phyloP scores from a whole-genome alignment of 2,329 filamentous ascomycete species.

The Colletotrichum sp. region DNA sequence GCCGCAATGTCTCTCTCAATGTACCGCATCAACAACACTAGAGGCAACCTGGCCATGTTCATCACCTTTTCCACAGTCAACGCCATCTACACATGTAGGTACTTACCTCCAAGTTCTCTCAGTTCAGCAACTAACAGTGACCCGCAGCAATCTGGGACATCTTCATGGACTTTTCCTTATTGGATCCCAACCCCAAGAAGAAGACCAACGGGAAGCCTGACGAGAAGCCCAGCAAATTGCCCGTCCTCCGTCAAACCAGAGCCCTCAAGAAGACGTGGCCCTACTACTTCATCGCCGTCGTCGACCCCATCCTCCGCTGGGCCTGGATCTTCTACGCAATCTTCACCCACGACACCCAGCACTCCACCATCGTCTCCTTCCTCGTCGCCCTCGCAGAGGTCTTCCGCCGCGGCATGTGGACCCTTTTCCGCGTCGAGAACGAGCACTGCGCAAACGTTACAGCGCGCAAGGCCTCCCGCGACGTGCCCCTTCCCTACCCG shows the following conservation, averaged over 20 bases:
- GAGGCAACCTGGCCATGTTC: constrained; percentile 70
- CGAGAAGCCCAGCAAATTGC: neutral
- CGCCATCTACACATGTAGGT: constrained; percentile 77
- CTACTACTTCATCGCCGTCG: constrained; percentile 84
- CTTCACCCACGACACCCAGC: constrained; percentile 79
- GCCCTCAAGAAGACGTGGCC: constrained; percentile 80
- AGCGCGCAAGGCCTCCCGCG: constrained; percentile 86
- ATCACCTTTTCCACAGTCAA: constrained; percentile 84
- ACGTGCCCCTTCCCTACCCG: constrained; percentile 85
- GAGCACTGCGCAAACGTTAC: constrained; percentile 94
- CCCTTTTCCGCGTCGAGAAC: constrained; percentile 93
- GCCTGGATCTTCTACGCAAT: constrained; percentile 95
- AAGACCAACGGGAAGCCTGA: neutral
- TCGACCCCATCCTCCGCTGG: constrained; percentile 88
- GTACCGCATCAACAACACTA: constrained; percentile 75
- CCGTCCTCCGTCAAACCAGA: constrained; percentile 72
- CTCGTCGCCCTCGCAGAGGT: constrained; percentile 80
- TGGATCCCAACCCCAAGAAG: neutral
- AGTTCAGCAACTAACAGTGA: neutral
- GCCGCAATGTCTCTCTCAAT: constrained; percentile 81
- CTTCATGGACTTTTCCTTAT: constrained; percentile 87
- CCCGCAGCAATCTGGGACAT: constrained; percentile 84
- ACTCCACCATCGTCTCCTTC: constrained; percentile 84
- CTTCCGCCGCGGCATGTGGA: constrained; percentile 87
- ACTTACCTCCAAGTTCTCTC: no score